Evolutionary conservation across 257 asterid species (phyloP), one percentile per base, ranked within the genome.

Genomic region (Plectranthus barbatus): DNA sequence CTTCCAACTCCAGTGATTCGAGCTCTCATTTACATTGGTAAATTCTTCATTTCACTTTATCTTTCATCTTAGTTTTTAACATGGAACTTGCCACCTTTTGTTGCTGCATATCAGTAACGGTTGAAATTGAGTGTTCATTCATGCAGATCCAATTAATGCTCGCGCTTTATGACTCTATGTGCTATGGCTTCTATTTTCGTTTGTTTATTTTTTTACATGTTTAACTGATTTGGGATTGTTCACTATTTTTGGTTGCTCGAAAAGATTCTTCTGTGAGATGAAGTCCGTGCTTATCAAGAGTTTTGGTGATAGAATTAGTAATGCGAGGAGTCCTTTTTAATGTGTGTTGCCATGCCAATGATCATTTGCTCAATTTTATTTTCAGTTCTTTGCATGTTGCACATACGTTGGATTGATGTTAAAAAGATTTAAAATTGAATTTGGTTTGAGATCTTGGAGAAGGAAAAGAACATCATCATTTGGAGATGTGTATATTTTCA

Each of bases 121-220:
- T 40, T 65, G 56, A 15, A 49, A 52, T 77, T 69, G 13, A 50
- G 5, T 14, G 57, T 61, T 66, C 24, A 52, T 41, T 64, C 45
- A 18, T 62, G 62, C 71, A 57, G 80, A 82, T 84, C 81, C 68
- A 69, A 56, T 46, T n/a, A n/a, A n/a, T n/a, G 62, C 2, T 33
- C 11, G 46, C 34, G 49, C 45, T 61, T 31, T 31, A 7, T 4
- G 36, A n/a, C 7, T 3, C 41, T 42, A 12, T 71, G 63, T 44
- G 68, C 49, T 21, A 14, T 44, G 47, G 20, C 9, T 65, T n/a
- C 44, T 33, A 62, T 37, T 62, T 84, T 31, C 10, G n/a, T 18
- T 45, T 64, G 20, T 31, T 31, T 31, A 2, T 0, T 2, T 31
- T 31, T 1, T 31, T 31, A 31, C 7, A 4, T 34, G 5, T 54